A percentile compares a stretch with the other conserved stretches of the same genome.
These are phyloP conservation scores for Manihot esculenta DNA, from an alignment of 441 rosid genomes.

Conservation along the genomic window DNA sequence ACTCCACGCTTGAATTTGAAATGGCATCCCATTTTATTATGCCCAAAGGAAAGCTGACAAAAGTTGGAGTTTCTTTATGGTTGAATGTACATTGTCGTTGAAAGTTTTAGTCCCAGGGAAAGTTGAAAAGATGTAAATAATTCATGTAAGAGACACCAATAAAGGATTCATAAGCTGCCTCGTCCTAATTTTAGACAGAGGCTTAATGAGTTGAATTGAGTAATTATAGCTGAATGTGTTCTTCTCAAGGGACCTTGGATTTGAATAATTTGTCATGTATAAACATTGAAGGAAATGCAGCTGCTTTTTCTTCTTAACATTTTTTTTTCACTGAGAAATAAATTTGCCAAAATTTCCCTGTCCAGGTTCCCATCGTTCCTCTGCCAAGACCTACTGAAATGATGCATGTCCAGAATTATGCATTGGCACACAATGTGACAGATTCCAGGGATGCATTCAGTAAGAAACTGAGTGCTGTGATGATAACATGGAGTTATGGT, in stretches of 20 bases:
- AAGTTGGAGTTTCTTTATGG: background rate
- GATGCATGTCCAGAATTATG: slow-evolving; percentile 24
- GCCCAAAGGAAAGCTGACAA: background rate
- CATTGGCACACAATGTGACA: slow-evolving; percentile 11
- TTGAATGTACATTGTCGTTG: background rate
- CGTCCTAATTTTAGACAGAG: background rate
- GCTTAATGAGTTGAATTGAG: background rate
- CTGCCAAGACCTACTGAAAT: slow-evolving; percentile 22
- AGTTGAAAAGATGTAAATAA: background rate
- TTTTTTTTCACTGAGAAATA: background rate
- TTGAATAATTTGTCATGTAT: background rate
- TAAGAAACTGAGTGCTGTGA: slow-evolving; percentile 35
- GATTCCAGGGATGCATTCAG: slow-evolving; percentile 20
- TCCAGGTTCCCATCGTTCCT: slow-evolving; percentile 33
- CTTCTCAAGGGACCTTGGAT: background rate
- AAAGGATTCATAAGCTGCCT: background rate
- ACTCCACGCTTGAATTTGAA: background rate
- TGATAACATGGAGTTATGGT: slow-evolving; percentile 58
- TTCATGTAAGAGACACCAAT: background rate
- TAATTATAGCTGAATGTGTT: background rate
- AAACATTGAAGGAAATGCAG: no score
- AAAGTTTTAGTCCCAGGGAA: background rate
- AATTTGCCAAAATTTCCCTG: slow-evolving; percentile 13
- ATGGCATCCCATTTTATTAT: background rate
- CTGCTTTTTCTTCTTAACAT: background rate